These are phyloP conservation scores for Pleurotus salmoneostramineus DNA, from an alignment of 768 basidiomycete genomes.

Conservation along the genomic window DNA sequence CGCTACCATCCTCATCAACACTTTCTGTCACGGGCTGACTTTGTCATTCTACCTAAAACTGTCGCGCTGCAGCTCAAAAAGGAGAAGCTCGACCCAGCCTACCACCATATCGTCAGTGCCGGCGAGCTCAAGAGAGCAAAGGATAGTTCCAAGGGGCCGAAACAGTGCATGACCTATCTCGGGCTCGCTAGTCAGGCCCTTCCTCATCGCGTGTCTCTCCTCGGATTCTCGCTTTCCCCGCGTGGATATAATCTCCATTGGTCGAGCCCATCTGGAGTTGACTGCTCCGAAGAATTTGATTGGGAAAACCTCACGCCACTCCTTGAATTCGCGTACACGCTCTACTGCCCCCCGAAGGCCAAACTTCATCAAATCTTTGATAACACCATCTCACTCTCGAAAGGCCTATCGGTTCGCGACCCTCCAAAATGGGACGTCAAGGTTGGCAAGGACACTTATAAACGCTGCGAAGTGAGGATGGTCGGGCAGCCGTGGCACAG, in stretches of 20 bases:
- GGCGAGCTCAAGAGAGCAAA: conserved; percentile 2
- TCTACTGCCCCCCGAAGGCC: background rate
- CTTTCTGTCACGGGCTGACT: background rate
- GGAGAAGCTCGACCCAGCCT: background rate
- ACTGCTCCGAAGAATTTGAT: conserved; percentile 16
- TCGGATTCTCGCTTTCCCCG: conserved; percentile 4
- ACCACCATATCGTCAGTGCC: conserved; percentile 3
- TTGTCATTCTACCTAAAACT: background rate
- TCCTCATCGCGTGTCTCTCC: conserved; percentile 7
- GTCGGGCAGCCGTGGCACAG: background rate
- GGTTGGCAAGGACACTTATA: background rate
- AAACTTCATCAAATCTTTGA: background rate
- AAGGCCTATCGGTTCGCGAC: background rate
- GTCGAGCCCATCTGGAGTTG: conserved; percentile 4
- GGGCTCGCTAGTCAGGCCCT: conserved; percentile 9
- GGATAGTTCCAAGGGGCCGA: conserved; percentile 2
- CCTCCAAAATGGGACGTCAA: conserved; percentile 1
- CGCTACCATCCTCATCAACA: background rate
- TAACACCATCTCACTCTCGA: background rate
- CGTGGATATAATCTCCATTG: background rate
- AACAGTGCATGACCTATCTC: conserved; percentile 6
- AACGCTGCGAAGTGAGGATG: background rate
- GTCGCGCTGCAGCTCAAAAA: background rate
- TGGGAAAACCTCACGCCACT: background rate
- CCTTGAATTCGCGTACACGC: background rate